Base-by-base conservation (phyloP, 352 stramenopile genomes). In the Proteromonas lacertae region DNA sequence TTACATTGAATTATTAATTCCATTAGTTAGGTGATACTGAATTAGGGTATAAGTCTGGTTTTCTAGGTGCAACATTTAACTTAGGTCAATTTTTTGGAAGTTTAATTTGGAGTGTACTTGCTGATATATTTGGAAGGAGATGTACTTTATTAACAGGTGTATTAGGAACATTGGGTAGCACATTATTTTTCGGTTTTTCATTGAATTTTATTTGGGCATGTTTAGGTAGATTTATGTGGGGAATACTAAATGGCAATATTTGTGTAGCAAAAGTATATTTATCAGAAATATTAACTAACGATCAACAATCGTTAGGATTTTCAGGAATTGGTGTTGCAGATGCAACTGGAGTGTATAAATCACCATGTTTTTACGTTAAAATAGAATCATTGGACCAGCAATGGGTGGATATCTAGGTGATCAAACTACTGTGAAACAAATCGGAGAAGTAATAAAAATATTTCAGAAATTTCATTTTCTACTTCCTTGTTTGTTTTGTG, bases 361-460 rank as follows among this genome's bases (percentile, higher is more conserved):
- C n/a, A n/a, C n/a, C n/a, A n/a, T n/a, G n/a, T n/a, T n/a, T n/a
- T n/a, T n/a, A n/a, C n/a, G n/a, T n/a, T n/a, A n/a, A n/a, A n/a
- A n/a, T n/a, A 7, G 32, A 16, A 29, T 19, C 10, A 29, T 38
- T 28, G 32, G 32, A 6, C 32, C 32, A n/a, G 21, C 28, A 18
- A 38, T 38, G 9, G 32, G 32, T 29, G 32, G 32, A 10, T 38
- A 29, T 17, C 23, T 38, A 8, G n/a, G n/a, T n/a, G n/a, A n/a
- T n/a, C n/a, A n/a, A n/a, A n/a, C n/a, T n/a, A n/a, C n/a, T n/a
- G n/a, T n/a, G n/a, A n/a, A n/a, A n/a, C n/a, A n/a, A n/a, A n/a
- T n/a, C n/a, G n/a, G n/a, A n/a, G n/a, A n/a, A n/a, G n/a, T n/a
- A n/a, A n/a, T n/a, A n/a, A n/a, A n/a, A n/a, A n/a, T n/a, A n/a